Conservation (phyloP, 257 asterid species). For the Plectranthus barbatus region DNA sequence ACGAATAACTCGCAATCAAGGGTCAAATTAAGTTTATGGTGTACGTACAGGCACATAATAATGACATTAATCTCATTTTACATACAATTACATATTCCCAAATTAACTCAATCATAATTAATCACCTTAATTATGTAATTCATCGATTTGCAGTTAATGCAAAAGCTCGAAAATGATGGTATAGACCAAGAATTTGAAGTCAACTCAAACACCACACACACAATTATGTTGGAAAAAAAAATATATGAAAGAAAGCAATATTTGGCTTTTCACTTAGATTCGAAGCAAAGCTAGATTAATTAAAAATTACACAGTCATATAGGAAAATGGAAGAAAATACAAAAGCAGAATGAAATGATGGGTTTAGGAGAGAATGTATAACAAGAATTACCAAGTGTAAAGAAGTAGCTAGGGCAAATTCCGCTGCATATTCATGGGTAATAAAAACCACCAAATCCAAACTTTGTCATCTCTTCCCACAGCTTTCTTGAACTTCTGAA, state of each 20-base stretch:
- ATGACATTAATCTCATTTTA: too few relatives aligned
- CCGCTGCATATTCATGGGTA: background rate
- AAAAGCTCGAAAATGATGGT: background rate
- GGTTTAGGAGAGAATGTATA: background rate
- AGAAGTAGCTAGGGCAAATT: too few relatives aligned
- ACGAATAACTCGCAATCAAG: too few relatives aligned
- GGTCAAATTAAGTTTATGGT: too few relatives aligned
- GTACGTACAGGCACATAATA: background rate
- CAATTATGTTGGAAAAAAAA: too few relatives aligned
- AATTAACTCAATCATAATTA: background rate
- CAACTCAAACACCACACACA: background rate
- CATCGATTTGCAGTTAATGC: background rate
- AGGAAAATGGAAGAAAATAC: background rate
- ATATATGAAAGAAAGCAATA: too few relatives aligned
- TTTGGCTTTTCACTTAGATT: too few relatives aligned
- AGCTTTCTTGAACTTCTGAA: conserved; percentile 39
- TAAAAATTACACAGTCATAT: background rate
- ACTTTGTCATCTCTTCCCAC: conserved; percentile 47
- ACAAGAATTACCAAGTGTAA: background rate
- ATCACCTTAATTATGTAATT: background rate
- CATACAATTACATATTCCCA: background rate
- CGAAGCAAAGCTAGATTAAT: too few relatives aligned
- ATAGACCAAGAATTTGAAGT: too few relatives aligned
- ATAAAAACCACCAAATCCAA: conserved; percentile 4
- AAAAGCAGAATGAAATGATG: too few relatives aligned